Evolutionary conservation across 2,329 filamentous ascomycete genomes (phyloP).

Genomic region (Aspergillus awamori): DNA sequence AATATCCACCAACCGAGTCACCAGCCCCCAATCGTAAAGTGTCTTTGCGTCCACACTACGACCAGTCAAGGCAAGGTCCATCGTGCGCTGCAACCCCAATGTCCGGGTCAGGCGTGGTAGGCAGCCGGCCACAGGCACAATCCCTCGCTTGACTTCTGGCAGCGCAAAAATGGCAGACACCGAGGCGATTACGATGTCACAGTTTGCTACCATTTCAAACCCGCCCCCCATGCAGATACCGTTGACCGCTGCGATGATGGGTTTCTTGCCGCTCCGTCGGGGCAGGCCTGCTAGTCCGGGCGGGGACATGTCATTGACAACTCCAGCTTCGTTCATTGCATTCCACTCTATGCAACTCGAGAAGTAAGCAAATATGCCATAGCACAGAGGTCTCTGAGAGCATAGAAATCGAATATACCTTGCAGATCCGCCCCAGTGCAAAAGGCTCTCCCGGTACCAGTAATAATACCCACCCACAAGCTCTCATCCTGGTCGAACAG

Average conservation of each 20-base stretch:
- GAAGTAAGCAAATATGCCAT: not conserved
- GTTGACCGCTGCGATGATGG: constrained; percentile 75
- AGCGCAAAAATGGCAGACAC: constrained; percentile 64
- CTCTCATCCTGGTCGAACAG: constrained; percentile 67
- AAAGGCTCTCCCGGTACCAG: constrained; percentile 66
- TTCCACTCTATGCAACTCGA: constrained; percentile 54
- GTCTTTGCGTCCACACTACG: constrained; percentile 64
- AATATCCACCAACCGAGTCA: constrained; percentile 64
- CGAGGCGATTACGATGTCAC: constrained; percentile 63
- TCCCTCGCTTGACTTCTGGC: constrained; percentile 72
- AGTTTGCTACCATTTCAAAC: constrained; percentile 74
- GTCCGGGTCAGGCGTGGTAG: constrained; percentile 67
- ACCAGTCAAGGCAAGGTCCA: constrained; percentile 71
- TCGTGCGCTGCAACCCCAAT: constrained; percentile 69
- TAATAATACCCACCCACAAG: constrained; percentile 65
- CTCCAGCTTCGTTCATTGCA: constrained; percentile 42
- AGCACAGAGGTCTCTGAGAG: not conserved
- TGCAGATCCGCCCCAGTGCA: constrained; percentile 70
- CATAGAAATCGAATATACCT: constrained; percentile 34
- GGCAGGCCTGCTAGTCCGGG: constrained; percentile 68
- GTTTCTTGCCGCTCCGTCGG: constrained; percentile 70
- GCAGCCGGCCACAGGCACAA: constrained; percentile 71
- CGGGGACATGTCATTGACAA: constrained; percentile 39
- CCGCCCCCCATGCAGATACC: constrained; percentile 75
- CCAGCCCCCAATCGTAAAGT: constrained; percentile 63